phyloP scores from a whole-genome alignment of 2,329 filamentous ascomycete species.

The Plenodomus lindquistii region DNA sequence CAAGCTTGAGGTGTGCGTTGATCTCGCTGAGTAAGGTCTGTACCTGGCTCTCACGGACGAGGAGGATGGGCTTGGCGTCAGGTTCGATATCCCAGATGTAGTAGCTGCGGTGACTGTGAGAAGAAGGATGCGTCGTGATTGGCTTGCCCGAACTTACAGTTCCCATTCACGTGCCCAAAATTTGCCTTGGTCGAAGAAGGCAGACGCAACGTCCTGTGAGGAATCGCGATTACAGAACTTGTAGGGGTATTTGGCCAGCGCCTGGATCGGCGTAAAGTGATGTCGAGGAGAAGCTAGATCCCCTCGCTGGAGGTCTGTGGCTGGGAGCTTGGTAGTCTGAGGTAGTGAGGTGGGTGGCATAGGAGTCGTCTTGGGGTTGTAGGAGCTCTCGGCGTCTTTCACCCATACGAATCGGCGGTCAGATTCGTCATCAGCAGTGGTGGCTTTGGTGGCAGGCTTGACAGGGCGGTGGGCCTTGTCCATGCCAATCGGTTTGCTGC shows the following conservation, averaged over 20 bases:
- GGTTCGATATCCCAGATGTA: constrained; percentile 60
- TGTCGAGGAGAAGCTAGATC: constrained; percentile 38
- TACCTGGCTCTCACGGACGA: constrained; percentile 71
- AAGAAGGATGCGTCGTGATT: neutral
- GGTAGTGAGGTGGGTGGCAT: neutral
- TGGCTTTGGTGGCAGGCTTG: neutral
- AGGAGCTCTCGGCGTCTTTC: constrained; percentile 24
- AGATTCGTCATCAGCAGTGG: constrained; percentile 5
- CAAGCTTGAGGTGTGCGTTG: constrained; percentile 59
- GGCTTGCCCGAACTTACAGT: constrained; percentile 61
- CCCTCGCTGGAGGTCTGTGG: constrained; percentile 26
- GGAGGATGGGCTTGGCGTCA: constrained; percentile 59
- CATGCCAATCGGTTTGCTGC: constrained; percentile 13
- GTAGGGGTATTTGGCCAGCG: constrained; percentile 63
- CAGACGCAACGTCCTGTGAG: constrained; percentile 55
- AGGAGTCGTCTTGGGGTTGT: constrained; percentile 25
- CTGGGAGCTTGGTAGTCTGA: constrained; percentile 14
- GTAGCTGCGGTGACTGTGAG: constrained; percentile 55
- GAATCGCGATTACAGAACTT: constrained; percentile 58
- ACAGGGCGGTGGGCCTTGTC: neutral
- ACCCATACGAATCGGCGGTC: constrained; percentile 29
- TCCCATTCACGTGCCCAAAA: constrained; percentile 71
- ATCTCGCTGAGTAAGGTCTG: constrained; percentile 66
- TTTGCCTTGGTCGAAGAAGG: constrained; percentile 62
- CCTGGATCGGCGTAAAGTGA: constrained; percentile 48